These are phyloP conservation scores for Marchantia polymorpha DNA, from an alignment of 225 moss, liverwort and hornwort genomes.

Conservation along the genomic window DNA sequence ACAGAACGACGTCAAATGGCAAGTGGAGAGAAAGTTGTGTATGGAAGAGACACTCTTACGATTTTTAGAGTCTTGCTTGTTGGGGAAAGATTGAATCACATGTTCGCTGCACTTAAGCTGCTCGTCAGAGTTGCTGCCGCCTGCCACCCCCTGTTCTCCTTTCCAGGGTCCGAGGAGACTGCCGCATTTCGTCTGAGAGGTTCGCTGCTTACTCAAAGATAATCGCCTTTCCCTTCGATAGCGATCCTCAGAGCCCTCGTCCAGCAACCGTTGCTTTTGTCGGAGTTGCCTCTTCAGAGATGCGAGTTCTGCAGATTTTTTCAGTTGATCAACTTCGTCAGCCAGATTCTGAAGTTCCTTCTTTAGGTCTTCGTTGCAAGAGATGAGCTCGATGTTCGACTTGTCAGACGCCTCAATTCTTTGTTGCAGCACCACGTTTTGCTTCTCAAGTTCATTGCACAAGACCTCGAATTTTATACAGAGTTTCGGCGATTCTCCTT, in stretches of 20 bases:
- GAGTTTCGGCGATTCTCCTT: not conserved
- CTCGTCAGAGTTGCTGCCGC: not conserved
- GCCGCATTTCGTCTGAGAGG: not conserved
- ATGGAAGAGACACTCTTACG: not conserved
- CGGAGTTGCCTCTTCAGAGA: conserved; percentile 14
- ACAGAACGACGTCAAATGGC: too few species aligned
- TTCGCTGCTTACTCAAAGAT: conserved; percentile 1
- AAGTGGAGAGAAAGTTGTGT: too few species aligned
- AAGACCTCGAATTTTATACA: conserved; percentile 36
- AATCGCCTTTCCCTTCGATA: conserved; percentile 6
- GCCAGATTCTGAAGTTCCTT: conserved; percentile 36
- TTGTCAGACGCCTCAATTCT: conserved; percentile 26
- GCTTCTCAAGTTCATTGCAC: conserved; percentile 28
- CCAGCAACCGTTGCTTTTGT: conserved; percentile 15
- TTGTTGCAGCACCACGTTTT: conserved; percentile 40
- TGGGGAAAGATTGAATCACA: not conserved
- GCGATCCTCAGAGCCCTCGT: conserved; percentile 18
- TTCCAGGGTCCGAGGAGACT: conserved; percentile 7
- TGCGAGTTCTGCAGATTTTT: conserved; percentile 12
- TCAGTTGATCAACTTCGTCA: conserved; percentile 27
- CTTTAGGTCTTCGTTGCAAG: conserved; percentile 20
- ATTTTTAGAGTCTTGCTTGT: not conserved
- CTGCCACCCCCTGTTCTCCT: conserved; percentile 1
- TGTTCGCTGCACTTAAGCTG: not conserved
- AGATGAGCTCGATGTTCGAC: conserved; percentile 17